phyloP scores from a whole-genome alignment of 139 green algal species.

The Coccomyxa sp. region DNA sequence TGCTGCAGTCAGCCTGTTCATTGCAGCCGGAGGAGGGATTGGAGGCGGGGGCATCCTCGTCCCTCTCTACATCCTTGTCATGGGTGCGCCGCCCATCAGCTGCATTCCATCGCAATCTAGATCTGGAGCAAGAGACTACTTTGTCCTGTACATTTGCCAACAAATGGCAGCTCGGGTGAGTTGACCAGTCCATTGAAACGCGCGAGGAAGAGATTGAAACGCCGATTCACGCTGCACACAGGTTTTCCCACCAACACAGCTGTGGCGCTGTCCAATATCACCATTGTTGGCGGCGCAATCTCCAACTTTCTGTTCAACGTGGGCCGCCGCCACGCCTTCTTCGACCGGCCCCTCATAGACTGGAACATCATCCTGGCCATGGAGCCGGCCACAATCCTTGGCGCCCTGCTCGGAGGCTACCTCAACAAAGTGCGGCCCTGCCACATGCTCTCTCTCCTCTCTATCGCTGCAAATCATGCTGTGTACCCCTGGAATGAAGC shows the following conservation, averaged over 20 bases:
- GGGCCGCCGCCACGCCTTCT: slow-evolving; percentile 30
- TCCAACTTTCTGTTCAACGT: slow-evolving; percentile 56
- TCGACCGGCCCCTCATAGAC: slow-evolving; percentile 45
- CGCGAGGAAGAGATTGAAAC: background rate
- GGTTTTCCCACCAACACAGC: slow-evolving; percentile 31
- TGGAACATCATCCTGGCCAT: slow-evolving; percentile 68
- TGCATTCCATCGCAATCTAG: background rate
- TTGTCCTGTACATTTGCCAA: too few relatives aligned
- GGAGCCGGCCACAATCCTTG: slow-evolving; percentile 62
- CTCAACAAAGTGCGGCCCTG: slow-evolving; percentile 37
- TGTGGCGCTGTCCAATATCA: slow-evolving; percentile 62
- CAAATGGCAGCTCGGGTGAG: background rate
- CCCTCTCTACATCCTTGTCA: slow-evolving; percentile 26
- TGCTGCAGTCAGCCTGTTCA: slow-evolving; percentile 27
- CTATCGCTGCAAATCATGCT: background rate
- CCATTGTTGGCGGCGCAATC: slow-evolving; percentile 53
- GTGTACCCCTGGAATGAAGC: background rate
- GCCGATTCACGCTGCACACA: background rate
- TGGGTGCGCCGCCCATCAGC: slow-evolving; percentile 11
- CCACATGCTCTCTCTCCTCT: background rate
- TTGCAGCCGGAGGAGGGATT: slow-evolving; percentile 49
- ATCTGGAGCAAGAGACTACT: background rate
- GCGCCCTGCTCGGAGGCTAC: slow-evolving; percentile 48
- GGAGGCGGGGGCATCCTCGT: slow-evolving; percentile 44
- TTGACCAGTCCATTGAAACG: background rate